Evolutionary conservation across 1,284 basidiomycete species (phyloP), one percentile per base, ranked within the genome.

Genomic region (Microbotryum scabiosae): DNA sequence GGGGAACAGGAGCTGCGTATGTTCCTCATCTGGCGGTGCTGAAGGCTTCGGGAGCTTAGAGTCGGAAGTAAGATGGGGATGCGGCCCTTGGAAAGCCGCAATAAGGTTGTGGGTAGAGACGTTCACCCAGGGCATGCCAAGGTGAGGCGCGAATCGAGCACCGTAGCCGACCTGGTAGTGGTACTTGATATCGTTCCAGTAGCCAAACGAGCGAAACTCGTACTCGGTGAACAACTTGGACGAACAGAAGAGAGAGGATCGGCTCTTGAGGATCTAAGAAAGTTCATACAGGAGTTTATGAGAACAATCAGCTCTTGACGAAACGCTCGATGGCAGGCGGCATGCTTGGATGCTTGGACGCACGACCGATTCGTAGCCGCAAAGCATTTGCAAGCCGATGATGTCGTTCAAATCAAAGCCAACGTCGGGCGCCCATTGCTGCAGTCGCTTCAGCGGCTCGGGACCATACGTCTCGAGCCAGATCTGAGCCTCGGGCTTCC

Each of bases 81-180:
- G 64, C 18, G 61, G 54, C 2, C 43, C 30, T 2, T 28, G 46
- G 45, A 64, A 61, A 7, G 57, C 56, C 16, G 66, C 58, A 28
- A 66, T 21, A 21, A 72, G 61, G 54, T 71, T 71, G 60, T 78
- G 76, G 12, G 70, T 67, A 0, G 75, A 74, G 18, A 75, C 73
- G 65, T 74, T 75, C 53, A 76, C 71, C 77, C 77, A 78, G 0
- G 74, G 76, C 28, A 74, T 68, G 50, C 77, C 77, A 21, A 78
- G 70, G 65, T 75, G 77, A 0, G 77, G 75, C 0, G 76, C 69
- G 28, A 76, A 67, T 9, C 65, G 26, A 20, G 72, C 68, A 1
- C 73, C 75, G 68, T 77, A 78, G 1, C 77, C 77, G 66, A 77
- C 74, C 69, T 75, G 72, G 61, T 76, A 73, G 63, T 76, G 73